A percentile compares a stretch with the other conserved stretches of the same genome.
Evolutionary conservation across 805 yeast species (phyloP).

Genomic region (Candida ortonii): DNA sequence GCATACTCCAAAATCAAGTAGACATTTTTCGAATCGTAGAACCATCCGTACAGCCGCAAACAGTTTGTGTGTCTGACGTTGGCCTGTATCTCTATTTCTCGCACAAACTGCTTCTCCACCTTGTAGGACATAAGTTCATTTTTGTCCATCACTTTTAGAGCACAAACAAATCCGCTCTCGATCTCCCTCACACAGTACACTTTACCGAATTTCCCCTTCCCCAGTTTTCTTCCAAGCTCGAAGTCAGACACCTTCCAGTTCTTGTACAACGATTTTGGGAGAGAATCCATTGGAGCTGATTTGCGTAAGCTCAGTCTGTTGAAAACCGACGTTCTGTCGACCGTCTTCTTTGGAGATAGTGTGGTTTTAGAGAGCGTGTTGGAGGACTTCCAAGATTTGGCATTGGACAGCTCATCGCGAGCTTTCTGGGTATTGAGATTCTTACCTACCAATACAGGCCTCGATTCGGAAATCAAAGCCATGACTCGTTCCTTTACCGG

Average conservation of each 20-base stretch:
- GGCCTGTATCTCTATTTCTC: conserved; percentile 91
- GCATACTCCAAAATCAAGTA: conserved; percentile 84
- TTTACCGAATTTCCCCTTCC: conserved; percentile 91
- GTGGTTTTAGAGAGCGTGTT: neutral
- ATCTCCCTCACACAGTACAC: conserved; percentile 87
- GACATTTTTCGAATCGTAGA: conserved; percentile 76
- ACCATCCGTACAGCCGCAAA: conserved; percentile 79
- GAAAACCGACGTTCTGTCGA: conserved; percentile 15
- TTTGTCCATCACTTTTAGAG: conserved; percentile 88
- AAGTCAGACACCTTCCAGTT: conserved; percentile 50
- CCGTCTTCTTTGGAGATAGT: neutral
- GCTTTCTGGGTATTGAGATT: neutral
- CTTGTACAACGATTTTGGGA: conserved; percentile 11
- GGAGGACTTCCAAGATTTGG: no score
- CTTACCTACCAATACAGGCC: conserved; percentile 1
- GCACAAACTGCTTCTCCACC: conserved; percentile 78
- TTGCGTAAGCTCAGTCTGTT: conserved; percentile 22
- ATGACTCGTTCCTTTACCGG: neutral
- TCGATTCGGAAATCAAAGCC: no score
- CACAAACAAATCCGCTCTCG: conserved; percentile 74
- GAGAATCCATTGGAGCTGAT: conserved; percentile 14
- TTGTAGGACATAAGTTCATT: conserved; percentile 69
- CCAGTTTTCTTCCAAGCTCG: conserved; percentile 82
- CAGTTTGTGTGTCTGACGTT: conserved; percentile 75
- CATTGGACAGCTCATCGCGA: no score